phyloP scores from a whole-genome alignment of 768 basidiomycete species.

The Pisolithus albus region DNA sequence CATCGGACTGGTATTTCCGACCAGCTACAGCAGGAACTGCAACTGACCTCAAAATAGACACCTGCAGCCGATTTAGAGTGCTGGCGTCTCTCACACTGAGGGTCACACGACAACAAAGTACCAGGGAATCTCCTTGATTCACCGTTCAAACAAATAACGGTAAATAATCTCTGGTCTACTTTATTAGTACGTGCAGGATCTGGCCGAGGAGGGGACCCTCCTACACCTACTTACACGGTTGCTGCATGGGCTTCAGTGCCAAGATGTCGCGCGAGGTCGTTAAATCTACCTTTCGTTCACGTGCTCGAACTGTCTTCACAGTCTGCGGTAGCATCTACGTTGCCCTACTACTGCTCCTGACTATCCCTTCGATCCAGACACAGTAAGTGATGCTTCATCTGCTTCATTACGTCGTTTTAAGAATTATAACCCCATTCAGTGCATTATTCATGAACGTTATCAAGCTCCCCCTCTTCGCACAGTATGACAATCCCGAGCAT shows the following conservation, averaged over 20 bases:
- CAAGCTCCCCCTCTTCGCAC: slow-evolving; percentile 53
- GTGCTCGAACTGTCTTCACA: slow-evolving; percentile 15
- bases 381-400: slow-evolving; percentile 43
- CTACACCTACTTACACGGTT: background rate
- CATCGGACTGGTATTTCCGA: background rate
- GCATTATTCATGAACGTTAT: slow-evolving; percentile 62
- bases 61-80: background rate
- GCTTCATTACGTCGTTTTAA: slow-evolving; percentile 13
- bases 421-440: slow-evolving; percentile 20
- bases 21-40: background rate
- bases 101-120: slow-evolving; percentile 1
- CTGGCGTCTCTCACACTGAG: background rate
- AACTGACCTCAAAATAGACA: background rate
- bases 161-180: background rate
- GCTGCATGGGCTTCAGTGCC: background rate
- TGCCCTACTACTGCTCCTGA: slow-evolving; percentile 43
- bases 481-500: slow-evolving; percentile 62
- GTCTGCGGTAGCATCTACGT: slow-evolving; percentile 50
- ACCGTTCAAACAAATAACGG: background rate
- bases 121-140: background rate
- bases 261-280: background rate
- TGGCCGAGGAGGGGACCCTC: background rate
- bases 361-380: slow-evolving; percentile 59
- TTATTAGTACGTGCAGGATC: background rate
- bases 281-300: background rate